These are phyloP conservation scores for Polyrhizophydium stewartii DNA, from an alignment of 371 early-diverging fungal species.

Conservation along the genomic window DNA sequence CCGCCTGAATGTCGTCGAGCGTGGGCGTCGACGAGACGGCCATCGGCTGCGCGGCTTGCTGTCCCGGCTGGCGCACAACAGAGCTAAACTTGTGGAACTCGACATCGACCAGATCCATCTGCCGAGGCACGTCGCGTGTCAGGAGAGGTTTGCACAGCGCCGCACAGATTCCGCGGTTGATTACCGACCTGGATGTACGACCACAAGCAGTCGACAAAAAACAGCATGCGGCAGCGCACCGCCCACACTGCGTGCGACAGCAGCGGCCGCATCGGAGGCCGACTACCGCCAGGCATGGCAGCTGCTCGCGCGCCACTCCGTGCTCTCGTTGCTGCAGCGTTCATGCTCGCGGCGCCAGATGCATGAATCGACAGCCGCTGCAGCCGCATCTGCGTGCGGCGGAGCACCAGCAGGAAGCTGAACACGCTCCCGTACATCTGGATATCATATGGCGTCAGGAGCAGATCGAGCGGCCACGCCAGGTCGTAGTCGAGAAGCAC, in stretches of 20 bases:
- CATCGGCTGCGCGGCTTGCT: constrained; percentile 6
- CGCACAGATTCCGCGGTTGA: neutral
- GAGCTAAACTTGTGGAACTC: constrained; percentile 23
- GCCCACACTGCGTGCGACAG: neutral
- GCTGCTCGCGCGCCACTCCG: no score
- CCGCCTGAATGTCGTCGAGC: constrained; percentile 56
- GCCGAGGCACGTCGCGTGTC: neutral
- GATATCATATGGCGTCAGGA: constrained; percentile 58
- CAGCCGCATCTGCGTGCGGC: constrained; percentile 41
- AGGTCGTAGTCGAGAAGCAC: constrained; percentile 47
- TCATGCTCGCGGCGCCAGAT: no score
- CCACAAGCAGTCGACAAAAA: constrained; percentile 73
- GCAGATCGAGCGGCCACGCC: constrained; percentile 74
- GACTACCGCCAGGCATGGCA: neutral
- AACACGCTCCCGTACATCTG: constrained; percentile 35
- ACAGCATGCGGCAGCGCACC: constrained; percentile 46
- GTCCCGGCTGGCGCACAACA: neutral
- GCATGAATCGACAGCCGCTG: constrained; percentile 18
- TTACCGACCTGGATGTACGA: constrained; percentile 65
- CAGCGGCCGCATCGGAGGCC: neutral
- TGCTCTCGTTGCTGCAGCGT: no score
- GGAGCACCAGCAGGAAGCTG: constrained; percentile 49
- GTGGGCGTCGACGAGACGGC: constrained; percentile 4
- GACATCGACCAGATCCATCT: constrained; percentile 65
- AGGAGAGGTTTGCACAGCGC: neutral